These are phyloP conservation scores for Lactarius pseudohatsudake DNA, from an alignment of 768 basidiomycete genomes.

Conservation along the genomic window DNA sequence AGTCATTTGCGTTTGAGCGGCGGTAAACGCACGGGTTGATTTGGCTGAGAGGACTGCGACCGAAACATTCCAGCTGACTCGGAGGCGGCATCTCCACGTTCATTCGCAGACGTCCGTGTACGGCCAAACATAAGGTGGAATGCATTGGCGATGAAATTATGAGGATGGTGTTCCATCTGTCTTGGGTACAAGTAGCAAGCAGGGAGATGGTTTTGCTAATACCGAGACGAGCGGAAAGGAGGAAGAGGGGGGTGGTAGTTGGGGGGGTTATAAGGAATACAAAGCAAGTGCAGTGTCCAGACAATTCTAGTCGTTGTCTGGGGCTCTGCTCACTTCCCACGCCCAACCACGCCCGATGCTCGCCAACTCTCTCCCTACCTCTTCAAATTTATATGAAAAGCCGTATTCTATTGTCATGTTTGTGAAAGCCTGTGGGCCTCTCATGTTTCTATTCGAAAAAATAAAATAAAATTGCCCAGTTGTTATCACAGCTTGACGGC, in stretches of 20 bases:
- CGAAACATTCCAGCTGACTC: neutral
- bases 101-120: slow-evolving; percentile 9
- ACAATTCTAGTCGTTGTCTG: neutral
- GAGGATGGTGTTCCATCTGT: slow-evolving; percentile 18
- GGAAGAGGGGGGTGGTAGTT: slow-evolving; percentile 2
- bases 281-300: neutral
- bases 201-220: neutral
- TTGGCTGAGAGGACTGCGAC: slow-evolving; percentile 3
- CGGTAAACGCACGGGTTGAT: slow-evolving; percentile 7
- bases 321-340: neutral
- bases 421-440: neutral
- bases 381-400: neutral
- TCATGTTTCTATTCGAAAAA: neutral
- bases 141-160: slow-evolving; percentile 1
- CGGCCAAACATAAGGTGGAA: slow-evolving; percentile 19
- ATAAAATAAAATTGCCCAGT: neutral
- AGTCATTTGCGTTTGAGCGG: slow-evolving; percentile 6
- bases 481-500: neutral
- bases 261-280: neutral
- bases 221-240: neutral
- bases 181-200: neutral
- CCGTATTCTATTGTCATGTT: neutral
- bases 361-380: neutral
- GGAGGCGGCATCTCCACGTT: slow-evolving; percentile 2
- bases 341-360: neutral